A percentile compares a stretch with the other conserved stretches of the same genome.
Evolutionary conservation across 2,329 filamentous ascomycete genomes (phyloP).

Genomic region (Claviceps sp.): DNA sequence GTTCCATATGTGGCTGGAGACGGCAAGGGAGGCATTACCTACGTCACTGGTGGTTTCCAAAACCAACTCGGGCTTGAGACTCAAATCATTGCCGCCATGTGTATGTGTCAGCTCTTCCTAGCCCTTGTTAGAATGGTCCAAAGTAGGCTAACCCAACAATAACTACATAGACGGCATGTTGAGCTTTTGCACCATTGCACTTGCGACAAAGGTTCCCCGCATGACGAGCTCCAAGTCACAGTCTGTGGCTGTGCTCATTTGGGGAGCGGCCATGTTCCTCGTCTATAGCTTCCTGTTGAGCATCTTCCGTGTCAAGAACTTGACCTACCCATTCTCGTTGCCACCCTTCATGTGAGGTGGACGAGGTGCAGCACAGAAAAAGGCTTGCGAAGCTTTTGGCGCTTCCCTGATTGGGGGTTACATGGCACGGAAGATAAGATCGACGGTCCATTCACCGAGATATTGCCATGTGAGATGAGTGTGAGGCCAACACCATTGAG

Average conservation of each 20-base stretch:
- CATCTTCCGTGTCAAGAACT: conserved; percentile 89
- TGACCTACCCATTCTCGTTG: conserved; percentile 84
- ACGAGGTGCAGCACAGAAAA: background rate
- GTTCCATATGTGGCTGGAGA: conserved; percentile 84
- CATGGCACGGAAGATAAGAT: no score
- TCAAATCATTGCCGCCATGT: conserved; percentile 85
- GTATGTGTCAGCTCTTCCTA: conserved; percentile 35
- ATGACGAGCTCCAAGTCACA: conserved; percentile 66
- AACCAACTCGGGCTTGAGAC: conserved; percentile 91
- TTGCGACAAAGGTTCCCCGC: conserved; percentile 85
- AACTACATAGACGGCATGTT: conserved; percentile 46
- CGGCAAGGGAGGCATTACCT: conserved; percentile 72
- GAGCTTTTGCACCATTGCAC: conserved; percentile 79
- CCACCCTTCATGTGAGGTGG: conserved; percentile 61
- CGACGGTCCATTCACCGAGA: conserved; percentile 1
- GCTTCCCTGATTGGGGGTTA: no score
- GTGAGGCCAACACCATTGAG: background rate
- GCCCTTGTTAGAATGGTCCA: background rate
- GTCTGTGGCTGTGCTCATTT: conserved; percentile 67
- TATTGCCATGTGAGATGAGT: background rate
- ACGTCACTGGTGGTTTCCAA: conserved; percentile 86
- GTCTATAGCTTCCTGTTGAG: conserved; percentile 92
- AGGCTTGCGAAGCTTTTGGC: background rate
- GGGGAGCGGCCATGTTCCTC: conserved; percentile 62
- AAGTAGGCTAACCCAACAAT: background rate